Percentiles rank a stretch among this genome's conserved stretches.
These are phyloP conservation scores for Solanum rostratum DNA, from an alignment of 257 asterid species.

Conservation along the genomic window DNA sequence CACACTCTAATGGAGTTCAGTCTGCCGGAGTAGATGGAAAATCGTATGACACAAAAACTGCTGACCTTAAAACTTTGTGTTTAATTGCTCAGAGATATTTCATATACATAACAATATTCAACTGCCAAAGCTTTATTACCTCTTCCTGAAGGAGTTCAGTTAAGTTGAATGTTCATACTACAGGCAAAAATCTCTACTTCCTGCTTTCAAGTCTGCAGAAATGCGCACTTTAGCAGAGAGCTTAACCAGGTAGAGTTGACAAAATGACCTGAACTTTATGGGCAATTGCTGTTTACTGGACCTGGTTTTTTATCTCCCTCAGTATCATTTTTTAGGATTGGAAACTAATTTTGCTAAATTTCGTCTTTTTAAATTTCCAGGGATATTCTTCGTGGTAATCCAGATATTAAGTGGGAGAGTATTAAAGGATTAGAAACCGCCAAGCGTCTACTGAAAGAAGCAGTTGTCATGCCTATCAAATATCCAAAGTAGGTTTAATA, in stretches of 20 bases:
- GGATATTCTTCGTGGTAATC: constrained; percentile 94
- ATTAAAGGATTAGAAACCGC: constrained; percentile 95
- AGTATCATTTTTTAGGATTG: not conserved
- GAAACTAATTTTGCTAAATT: not conserved
- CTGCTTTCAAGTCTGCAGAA: constrained; percentile 92
- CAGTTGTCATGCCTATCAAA: constrained; percentile 98
- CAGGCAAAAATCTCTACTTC: constrained; percentile 82
- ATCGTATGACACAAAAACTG: constrained; percentile 37
- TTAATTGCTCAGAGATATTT: not conserved
- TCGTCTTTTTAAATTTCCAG: constrained; percentile 27
- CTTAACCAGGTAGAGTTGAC: constrained; percentile 57
- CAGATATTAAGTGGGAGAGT: constrained; percentile 89
- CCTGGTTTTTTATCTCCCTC: constrained; percentile 1
- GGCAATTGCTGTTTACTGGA: not conserved
- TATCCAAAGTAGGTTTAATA: constrained; percentile 69
- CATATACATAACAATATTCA: not conserved
- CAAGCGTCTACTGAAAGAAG: constrained; percentile 87
- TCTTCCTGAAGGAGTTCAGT: not conserved
- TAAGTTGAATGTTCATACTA: constrained; percentile 3
- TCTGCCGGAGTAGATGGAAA: constrained; percentile 34
- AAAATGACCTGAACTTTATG: constrained; percentile 2
- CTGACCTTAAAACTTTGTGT: not conserved
- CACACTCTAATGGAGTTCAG: constrained; percentile 35
- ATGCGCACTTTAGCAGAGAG: constrained; percentile 86
- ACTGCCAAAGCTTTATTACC: not conserved